phyloP scores from a whole-genome alignment of 176 grass and related monocot species.

The Canna indica region DNA sequence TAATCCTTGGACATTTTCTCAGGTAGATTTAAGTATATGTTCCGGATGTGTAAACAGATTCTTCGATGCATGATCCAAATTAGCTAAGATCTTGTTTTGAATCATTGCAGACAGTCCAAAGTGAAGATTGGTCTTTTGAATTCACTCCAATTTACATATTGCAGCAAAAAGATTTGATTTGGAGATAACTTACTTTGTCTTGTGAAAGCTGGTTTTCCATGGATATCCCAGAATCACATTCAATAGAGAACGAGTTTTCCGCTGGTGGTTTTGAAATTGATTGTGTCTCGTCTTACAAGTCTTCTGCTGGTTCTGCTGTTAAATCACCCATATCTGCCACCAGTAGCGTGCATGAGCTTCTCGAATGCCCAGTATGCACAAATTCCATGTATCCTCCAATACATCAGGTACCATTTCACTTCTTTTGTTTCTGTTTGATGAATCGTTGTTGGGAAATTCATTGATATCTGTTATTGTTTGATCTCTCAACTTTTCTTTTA shows the following conservation, averaged over 20 bases:
- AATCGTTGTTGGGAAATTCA: background rate
- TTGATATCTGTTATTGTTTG: too few species aligned
- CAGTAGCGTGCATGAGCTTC: conserved; percentile 16
- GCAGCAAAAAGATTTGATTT: background rate
- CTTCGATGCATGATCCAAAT: background rate
- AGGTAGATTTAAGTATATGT: background rate
- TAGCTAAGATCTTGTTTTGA: background rate
- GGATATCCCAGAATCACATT: conserved; percentile 16
- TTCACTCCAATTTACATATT: background rate
- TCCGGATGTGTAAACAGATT: background rate
- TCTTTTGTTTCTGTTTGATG: background rate
- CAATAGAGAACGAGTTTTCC: conserved; percentile 4
- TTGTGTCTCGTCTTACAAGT: background rate
- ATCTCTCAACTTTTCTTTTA: too few species aligned
- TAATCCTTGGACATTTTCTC: background rate
- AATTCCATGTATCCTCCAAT: conserved; percentile 27
- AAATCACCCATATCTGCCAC: background rate
- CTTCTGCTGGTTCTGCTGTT: conserved; percentile 11
- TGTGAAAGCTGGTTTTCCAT: background rate
- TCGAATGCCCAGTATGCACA: conserved; percentile 26
- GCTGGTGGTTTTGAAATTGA: background rate
- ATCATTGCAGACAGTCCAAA: background rate
- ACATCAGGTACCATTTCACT: conserved; percentile 13
- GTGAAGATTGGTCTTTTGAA: background rate
- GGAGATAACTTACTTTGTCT: background rate